These are phyloP conservation scores for Auxenochlorella pyrenoidosa DNA, from an alignment of 139 green algal genomes.

Conservation along the genomic window DNA sequence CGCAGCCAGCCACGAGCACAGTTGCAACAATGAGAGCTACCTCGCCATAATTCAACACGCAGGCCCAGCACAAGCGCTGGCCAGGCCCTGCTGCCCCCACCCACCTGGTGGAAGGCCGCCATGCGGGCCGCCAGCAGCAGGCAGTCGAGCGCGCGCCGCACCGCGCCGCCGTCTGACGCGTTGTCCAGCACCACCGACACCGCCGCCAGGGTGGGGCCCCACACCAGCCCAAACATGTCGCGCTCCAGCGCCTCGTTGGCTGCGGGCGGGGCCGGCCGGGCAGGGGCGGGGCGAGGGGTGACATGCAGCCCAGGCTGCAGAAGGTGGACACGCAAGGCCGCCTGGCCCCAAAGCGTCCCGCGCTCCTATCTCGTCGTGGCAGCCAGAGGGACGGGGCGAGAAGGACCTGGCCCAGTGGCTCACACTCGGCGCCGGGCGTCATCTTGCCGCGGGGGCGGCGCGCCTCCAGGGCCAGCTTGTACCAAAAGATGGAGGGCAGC, in stretches of 20 bases:
- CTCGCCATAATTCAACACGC: neutral
- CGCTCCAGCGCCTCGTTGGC: constrained; percentile 63
- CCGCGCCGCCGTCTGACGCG: constrained; percentile 51
- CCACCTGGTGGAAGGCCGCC: constrained; percentile 58
- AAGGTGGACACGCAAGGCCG: too few species aligned
- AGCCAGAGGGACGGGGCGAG: too few species aligned
- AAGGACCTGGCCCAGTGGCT: neutral
- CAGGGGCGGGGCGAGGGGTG: too few species aligned
- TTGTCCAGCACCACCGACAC: constrained; percentile 93
- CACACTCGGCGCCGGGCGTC: constrained; percentile 21
- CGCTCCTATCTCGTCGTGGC: too few species aligned
- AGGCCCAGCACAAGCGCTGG: neutral
- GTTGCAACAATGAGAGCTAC: too few species aligned
- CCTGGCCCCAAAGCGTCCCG: neutral
- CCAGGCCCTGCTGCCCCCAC: neutral
- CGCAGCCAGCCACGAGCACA: too few species aligned
- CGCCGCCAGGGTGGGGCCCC: constrained; percentile 89
- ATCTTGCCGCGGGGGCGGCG: constrained; percentile 48
- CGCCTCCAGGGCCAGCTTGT: constrained; percentile 56
- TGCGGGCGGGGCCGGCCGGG: constrained; percentile 6
- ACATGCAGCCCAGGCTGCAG: too few species aligned
- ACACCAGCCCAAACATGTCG: constrained; percentile 93
- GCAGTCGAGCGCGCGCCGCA: constrained; percentile 58
- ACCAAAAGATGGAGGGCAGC: constrained; percentile 71
- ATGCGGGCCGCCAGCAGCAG: constrained; percentile 69